Evolutionary conservation across 2,329 filamentous ascomycete genomes (phyloP), one percentile per base, ranked within the genome.

Genomic region (Pezicula rhizophila): DNA sequence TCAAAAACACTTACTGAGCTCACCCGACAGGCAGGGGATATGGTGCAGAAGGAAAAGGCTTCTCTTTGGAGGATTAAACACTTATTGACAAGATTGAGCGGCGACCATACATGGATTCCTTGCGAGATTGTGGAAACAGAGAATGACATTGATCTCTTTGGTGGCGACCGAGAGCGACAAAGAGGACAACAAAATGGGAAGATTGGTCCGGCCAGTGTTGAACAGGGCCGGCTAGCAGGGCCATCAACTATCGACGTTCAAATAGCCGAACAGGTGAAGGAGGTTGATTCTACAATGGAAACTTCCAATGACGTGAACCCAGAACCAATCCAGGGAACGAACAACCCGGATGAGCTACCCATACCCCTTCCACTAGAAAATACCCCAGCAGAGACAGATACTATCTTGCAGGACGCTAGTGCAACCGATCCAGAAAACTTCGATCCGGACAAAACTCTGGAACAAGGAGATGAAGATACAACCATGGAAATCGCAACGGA

Each of bases 1-100:
- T 88, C 85, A 44, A 83, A 80, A 56, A 87, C 85, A 10, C 75
- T 93, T 15, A 83, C 80, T 44, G 79, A 87, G 54, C 77, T 95
- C 48, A 80, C 84, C 15, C 74, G 75, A 40, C 83, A 91, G 66
- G 84, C 82, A 47, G 78, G 80, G 55, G 75, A 79, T 49, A 84
- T 88, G 57, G 80, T 89, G 72, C 81, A 87, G 49, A 85, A 85
- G 61, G 89, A 93, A 63, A 86, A 86, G 53, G 72, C 74, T 23
- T 82, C 83, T 5, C 70, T 92, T 10, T 88, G 84, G 79, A 82
- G 80, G 58, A 82, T 89, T 42, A 89, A 89, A 63, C 80, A 85
- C 56, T 69, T 93, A 45, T 75, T 89, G 56, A 86, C 84, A 28
- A 79, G 80, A 54, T 74, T 93, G 8, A 81, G 85, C 43, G 89